A percentile compares a stretch with the other conserved stretches of the same genome.
phyloP scores from a whole-genome alignment of 768 basidiomycete genomes.

The Gelatoporia subvermispora region DNA sequence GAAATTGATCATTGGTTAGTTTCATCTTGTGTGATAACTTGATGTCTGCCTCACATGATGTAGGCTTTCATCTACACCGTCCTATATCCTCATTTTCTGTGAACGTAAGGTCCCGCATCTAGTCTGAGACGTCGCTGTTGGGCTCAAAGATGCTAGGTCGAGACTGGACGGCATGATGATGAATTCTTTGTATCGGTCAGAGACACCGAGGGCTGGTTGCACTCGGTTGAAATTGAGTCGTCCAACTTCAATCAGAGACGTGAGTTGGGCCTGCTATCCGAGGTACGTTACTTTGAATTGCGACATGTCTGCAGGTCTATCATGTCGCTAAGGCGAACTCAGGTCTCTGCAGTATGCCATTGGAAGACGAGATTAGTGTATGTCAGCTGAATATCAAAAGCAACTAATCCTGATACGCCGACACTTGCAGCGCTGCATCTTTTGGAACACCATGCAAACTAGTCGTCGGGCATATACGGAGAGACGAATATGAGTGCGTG shows the following conservation, averaged over 20 bases:
- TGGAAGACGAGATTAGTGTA: constrained; percentile 3
- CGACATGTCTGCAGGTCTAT: not conserved
- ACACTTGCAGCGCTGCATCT: not conserved
- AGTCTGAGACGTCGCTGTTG: too few relatives aligned
- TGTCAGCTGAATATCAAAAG: not conserved
- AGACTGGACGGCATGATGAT: not conserved
- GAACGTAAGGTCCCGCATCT: not conserved
- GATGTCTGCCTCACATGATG: not conserved
- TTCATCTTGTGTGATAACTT: not conserved
- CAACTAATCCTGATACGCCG: not conserved
- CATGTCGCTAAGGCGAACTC: too few relatives aligned
- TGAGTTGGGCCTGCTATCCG: constrained; percentile 5
- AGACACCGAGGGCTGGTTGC: constrained; percentile 7
- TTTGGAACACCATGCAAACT: constrained; percentile 6
- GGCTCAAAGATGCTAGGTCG: not conserved
- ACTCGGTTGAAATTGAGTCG: not conserved
- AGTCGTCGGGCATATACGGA: not conserved
- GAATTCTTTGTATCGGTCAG: constrained; percentile 1
- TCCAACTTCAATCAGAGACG: not conserved
- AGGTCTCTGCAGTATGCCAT: constrained; percentile 2
- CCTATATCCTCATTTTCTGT: too few relatives aligned
- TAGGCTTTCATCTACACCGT: too few relatives aligned
- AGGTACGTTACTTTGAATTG: constrained; percentile 5
- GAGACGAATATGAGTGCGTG: not conserved
- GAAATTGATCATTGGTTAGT: not conserved